A percentile compares a stretch with the other conserved stretches of the same genome.
Conservation (phyloP, 306 rosid species). For the Begonia peltatifolia region DNA sequence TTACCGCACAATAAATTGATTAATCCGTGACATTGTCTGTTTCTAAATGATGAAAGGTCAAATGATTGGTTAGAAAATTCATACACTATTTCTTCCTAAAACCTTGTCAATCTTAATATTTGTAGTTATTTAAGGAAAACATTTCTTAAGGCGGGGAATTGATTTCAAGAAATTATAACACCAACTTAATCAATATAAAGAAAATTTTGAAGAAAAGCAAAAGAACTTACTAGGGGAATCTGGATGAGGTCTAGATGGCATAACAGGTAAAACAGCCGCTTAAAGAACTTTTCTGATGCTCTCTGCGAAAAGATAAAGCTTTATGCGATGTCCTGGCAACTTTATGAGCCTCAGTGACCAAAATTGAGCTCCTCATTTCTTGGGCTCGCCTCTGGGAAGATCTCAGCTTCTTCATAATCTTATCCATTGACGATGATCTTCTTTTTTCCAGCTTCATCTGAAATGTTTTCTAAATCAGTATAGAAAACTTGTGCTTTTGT, state of each 20-base stretch:
- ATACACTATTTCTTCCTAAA: too few relatives aligned
- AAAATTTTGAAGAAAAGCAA: too few relatives aligned
- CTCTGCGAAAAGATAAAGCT: constrained; percentile 38
- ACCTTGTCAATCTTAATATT: too few relatives aligned
- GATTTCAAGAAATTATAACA: too few relatives aligned
- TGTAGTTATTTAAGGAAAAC: too few relatives aligned
- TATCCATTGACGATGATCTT: constrained; percentile 86
- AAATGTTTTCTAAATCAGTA: constrained; percentile 6
- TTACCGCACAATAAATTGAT: too few relatives aligned
- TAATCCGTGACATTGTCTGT: too few relatives aligned
- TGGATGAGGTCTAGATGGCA: constrained; percentile 8
- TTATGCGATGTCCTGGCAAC: constrained; percentile 36
- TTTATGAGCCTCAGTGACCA: constrained; percentile 40
- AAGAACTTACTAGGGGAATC: too few relatives aligned
- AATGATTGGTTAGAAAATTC: too few relatives aligned
- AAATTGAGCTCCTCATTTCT: constrained; percentile 70
- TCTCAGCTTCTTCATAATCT: constrained; percentile 82
- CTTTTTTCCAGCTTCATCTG: constrained; percentile 97
- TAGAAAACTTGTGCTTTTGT: not conserved
- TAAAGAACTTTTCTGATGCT: constrained; percentile 51
- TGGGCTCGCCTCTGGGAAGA: constrained; percentile 82
- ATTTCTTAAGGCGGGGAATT: too few relatives aligned
- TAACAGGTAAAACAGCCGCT: constrained; percentile 86
- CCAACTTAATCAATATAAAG: too few relatives aligned
- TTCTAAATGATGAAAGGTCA: too few relatives aligned